Evolutionary conservation across 2,329 filamentous ascomycete species (phyloP).

Genomic region (Calonectria fujianensis): DNA sequence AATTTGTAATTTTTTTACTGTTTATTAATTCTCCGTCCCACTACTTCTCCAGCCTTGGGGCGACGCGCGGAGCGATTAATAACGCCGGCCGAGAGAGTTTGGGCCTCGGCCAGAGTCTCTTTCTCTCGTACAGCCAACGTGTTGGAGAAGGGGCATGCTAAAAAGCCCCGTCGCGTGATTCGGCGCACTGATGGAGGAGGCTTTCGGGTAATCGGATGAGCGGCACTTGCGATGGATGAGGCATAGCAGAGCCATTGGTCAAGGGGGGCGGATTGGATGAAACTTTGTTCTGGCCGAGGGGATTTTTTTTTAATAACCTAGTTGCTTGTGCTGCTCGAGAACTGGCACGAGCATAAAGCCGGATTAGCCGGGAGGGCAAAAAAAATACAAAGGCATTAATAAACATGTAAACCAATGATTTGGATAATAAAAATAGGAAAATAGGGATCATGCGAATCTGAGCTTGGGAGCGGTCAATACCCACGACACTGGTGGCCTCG

Average conservation of each 20-base stretch:
- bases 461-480: no score
- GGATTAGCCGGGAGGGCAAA: not conserved
- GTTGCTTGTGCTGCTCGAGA: not conserved
- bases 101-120: no score
- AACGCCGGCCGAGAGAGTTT: no score
- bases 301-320: not conserved
- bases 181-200: constrained; percentile 6
- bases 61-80: no score
- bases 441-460: no score
- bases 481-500: not conserved
- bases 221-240: constrained; percentile 18
- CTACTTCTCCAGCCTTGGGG: no score
- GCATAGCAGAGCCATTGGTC: constrained; percentile 10
- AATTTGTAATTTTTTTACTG: not conserved
- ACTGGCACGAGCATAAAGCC: not conserved
- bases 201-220: constrained; percentile 23
- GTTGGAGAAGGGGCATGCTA: not conserved
- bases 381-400: not conserved
- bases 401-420: not conserved
- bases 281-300: constrained; percentile 10
- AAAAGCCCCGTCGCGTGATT: constrained; percentile 3
- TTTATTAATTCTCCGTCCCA: not conserved
- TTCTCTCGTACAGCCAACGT: not conserved
- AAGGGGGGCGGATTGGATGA: not conserved
- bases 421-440: not conserved